phyloP scores from a whole-genome alignment of 2,329 filamentous ascomycete species.

The Colletotrichum horii region DNA sequence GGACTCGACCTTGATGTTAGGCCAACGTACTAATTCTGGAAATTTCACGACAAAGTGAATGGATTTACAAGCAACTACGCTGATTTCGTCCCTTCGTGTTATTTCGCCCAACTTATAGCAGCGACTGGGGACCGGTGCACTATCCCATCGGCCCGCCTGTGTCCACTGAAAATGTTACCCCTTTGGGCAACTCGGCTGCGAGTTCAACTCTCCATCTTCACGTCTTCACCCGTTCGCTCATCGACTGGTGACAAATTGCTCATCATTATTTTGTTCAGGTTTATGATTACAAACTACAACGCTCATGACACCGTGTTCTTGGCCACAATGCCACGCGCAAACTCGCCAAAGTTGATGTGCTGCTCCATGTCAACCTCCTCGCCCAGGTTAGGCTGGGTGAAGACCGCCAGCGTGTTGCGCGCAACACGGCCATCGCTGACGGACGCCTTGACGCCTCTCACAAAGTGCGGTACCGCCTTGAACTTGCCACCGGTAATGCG shows the following conservation, averaged over 20 bases:
- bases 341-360: constrained; percentile 75
- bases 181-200: background rate
- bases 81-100: background rate
- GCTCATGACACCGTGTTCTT: constrained; percentile 58
- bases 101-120: background rate
- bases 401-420: constrained; percentile 91
- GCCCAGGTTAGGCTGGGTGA: constrained; percentile 93
- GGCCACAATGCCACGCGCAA: constrained; percentile 67
- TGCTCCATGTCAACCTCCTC: constrained; percentile 75
- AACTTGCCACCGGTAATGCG: constrained; percentile 90
- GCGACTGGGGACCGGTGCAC: background rate
- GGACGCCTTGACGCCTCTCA: constrained; percentile 73
- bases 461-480: constrained; percentile 95
- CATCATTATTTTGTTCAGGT: background rate
- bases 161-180: background rate
- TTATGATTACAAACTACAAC: background rate
- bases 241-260: background rate
- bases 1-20: background rate
- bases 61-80: background rate
- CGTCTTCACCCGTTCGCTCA: background rate
- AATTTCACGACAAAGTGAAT: background rate
- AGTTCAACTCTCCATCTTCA: background rate
- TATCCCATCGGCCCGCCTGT: background rate
- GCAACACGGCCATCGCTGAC: constrained; percentile 62
- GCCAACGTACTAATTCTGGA: background rate